Percentiles rank a stretch among this genome's conserved stretches.
Evolutionary conservation across 495 filamentous ascomycete genomes (phyloP).

Genomic region (Aspergillus wentii): DNA sequence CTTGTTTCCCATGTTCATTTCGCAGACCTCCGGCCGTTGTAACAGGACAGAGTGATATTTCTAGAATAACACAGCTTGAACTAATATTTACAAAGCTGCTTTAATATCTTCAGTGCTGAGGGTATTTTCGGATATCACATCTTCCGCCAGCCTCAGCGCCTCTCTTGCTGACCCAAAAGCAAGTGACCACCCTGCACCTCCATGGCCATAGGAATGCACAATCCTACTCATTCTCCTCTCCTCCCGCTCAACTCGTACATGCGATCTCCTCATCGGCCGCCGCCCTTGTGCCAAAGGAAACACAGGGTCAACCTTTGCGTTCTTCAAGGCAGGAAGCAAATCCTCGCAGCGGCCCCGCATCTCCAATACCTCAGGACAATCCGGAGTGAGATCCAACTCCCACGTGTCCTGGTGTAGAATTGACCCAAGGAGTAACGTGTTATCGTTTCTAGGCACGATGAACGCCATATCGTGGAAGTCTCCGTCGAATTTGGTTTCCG

Average conservation of each 20-base stretch:
- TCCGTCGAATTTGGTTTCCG: slow-evolving; percentile 22
- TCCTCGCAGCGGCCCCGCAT: slow-evolving; percentile 43
- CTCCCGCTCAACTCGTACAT: slow-evolving; percentile 44
- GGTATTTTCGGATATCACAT: too few species aligned
- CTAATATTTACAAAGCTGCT: too few species aligned
- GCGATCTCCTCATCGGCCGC: slow-evolving; percentile 32
- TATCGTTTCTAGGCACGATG: slow-evolving; percentile 47
- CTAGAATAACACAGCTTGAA: too few species aligned
- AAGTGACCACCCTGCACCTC: slow-evolving; percentile 43
- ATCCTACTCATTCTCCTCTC: slow-evolving; percentile 32
- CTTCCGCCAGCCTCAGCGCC: neutral
- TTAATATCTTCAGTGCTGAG: too few species aligned
- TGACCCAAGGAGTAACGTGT: slow-evolving; percentile 42
- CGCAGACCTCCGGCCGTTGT: too few species aligned
- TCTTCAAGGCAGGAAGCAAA: slow-evolving; percentile 37
- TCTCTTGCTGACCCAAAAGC: slow-evolving; percentile 26
- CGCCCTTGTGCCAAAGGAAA: slow-evolving; percentile 44
- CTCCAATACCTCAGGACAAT: slow-evolving; percentile 32
- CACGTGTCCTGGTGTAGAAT: slow-evolving; percentile 34
- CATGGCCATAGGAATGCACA: slow-evolving; percentile 47
- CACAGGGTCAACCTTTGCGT: slow-evolving; percentile 35
- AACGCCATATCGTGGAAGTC: slow-evolving; percentile 40
- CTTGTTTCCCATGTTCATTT: too few species aligned
- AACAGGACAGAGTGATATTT: too few species aligned
- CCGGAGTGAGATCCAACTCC: slow-evolving; percentile 36